phyloP scores from a whole-genome alignment of 257 asterid species.

The Penstemon eatonii region DNA sequence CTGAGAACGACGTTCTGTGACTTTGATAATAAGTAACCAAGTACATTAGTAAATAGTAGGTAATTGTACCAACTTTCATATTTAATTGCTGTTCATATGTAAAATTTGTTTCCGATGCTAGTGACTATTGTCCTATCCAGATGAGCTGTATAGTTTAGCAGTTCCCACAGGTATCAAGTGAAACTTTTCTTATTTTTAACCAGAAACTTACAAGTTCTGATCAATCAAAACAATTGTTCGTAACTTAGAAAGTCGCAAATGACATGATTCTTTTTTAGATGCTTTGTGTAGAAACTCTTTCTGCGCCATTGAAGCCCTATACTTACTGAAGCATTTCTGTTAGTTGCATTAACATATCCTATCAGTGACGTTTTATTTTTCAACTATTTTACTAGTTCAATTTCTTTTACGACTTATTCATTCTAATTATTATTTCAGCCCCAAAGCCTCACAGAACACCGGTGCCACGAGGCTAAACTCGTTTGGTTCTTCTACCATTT shows the following conservation, averaged over 20 bases:
- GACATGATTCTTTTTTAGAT: not conserved
- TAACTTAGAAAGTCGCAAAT: no score
- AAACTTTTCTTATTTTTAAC: not conserved
- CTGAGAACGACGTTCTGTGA: slow-evolving; percentile 6
- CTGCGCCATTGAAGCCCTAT: slow-evolving; percentile 11
- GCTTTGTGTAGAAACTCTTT: not conserved
- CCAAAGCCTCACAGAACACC: slow-evolving; percentile 79
- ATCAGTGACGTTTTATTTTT: not conserved
- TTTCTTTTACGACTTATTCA: slow-evolving; percentile 14
- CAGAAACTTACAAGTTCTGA: not conserved
- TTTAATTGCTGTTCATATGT: not conserved
- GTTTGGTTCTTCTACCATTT: slow-evolving; percentile 21
- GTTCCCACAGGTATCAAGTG: not conserved
- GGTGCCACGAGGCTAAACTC: slow-evolving; percentile 32
- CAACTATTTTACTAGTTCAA: slow-evolving; percentile 9
- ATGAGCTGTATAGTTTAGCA: slow-evolving; percentile 1
- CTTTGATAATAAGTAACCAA: slow-evolving; percentile 1
- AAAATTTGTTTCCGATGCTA: not conserved
- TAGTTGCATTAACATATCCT: slow-evolving; percentile 1
- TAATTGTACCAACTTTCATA: not conserved
- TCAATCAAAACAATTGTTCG: not conserved
- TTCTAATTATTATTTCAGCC: slow-evolving; percentile 43
- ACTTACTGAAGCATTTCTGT: not conserved
- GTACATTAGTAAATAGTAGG: not conserved
- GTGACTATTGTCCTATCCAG: not conserved